Conservation (phyloP, 345 rosid species). For the Hibiscus syriacus region DNA sequence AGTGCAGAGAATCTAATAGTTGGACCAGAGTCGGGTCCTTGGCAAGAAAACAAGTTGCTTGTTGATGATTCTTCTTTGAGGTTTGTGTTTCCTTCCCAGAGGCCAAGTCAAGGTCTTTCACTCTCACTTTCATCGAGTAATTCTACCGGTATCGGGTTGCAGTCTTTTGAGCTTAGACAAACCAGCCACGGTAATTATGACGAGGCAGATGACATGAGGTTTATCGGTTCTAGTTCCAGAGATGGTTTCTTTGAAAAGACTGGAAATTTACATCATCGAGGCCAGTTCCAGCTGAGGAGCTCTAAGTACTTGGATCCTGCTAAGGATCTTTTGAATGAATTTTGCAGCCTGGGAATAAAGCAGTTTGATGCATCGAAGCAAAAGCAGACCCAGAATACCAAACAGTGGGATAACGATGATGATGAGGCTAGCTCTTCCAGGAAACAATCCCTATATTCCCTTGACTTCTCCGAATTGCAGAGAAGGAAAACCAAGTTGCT, state of each 20-base stretch:
- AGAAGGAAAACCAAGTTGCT: slow-evolving; percentile 83
- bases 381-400: slow-evolving; percentile 33
- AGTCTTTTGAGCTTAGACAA: slow-evolving; percentile 67
- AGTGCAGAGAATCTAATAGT: slow-evolving; percentile 34
- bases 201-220: slow-evolving; percentile 33
- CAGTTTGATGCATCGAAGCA: slow-evolving; percentile 39
- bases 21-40: slow-evolving; percentile 31
- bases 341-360: slow-evolving; percentile 72
- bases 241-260: no score
- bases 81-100: slow-evolving; percentile 64
- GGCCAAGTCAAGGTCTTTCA: slow-evolving; percentile 96
- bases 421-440: slow-evolving; percentile 43
- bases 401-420: slow-evolving; percentile 47
- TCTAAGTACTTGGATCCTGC: slow-evolving; percentile 67
- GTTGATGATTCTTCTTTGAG: slow-evolving; percentile 61
- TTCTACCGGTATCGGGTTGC: slow-evolving; percentile 79
- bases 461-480: slow-evolving; percentile 84
- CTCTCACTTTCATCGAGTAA: slow-evolving; percentile 83
- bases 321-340: slow-evolving; percentile 83
- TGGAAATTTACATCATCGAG: slow-evolving; percentile 33
- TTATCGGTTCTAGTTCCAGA: slow-evolving; percentile 21
- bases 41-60: slow-evolving; percentile 42
- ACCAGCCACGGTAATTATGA: slow-evolving; percentile 25
- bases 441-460: slow-evolving; percentile 60
- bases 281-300: slow-evolving; percentile 53